These are phyloP conservation scores for Remersonia thermophila DNA, from an alignment of 2,329 filamentous ascomycete genomes.

Conservation along the genomic window DNA sequence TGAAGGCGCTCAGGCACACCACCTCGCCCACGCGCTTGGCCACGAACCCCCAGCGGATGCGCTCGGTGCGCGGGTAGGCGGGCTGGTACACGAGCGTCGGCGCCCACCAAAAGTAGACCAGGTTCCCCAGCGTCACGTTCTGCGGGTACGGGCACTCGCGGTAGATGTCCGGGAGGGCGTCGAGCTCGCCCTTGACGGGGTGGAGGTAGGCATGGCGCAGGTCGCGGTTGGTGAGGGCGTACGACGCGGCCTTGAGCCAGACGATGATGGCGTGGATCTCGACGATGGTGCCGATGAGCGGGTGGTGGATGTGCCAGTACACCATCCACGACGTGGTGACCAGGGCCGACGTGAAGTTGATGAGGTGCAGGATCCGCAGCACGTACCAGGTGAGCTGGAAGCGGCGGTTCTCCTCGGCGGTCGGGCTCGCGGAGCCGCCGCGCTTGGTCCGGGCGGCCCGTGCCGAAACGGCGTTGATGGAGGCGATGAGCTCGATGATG, in stretches of 20 bases:
- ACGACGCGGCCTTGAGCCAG: slow-evolving; percentile 91
- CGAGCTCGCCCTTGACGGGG: slow-evolving; percentile 52
- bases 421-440: slow-evolving; percentile 40
- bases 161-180: slow-evolving; percentile 71
- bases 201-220: slow-evolving; percentile 83
- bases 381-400: slow-evolving; percentile 70
- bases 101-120: slow-evolving; percentile 96
- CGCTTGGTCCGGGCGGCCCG: slow-evolving; percentile 41
- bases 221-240: slow-evolving; percentile 93
- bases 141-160: slow-evolving; percentile 70
- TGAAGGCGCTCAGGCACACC: slow-evolving; percentile 67
- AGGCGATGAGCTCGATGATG: slow-evolving; percentile 74
- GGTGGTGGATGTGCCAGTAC: slow-evolving; percentile 85
- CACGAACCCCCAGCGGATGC: slow-evolving; percentile 80
- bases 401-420: slow-evolving; percentile 48
- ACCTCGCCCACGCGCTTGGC: slow-evolving; percentile 70
- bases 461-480: slow-evolving; percentile 60
- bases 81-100: slow-evolving; percentile 95
- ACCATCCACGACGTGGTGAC: slow-evolving; percentile 72
- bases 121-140: slow-evolving; percentile 79
- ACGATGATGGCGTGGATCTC: slow-evolving; percentile 90
- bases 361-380: slow-evolving; percentile 65
- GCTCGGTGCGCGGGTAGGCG: slow-evolving; percentile 74
- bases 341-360: slow-evolving; percentile 76
- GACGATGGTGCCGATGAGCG: slow-evolving; percentile 80